Base-by-base conservation (phyloP, 2,329 filamentous ascomycete genomes). In the Pseudogymnoascus verrucosus region DNA sequence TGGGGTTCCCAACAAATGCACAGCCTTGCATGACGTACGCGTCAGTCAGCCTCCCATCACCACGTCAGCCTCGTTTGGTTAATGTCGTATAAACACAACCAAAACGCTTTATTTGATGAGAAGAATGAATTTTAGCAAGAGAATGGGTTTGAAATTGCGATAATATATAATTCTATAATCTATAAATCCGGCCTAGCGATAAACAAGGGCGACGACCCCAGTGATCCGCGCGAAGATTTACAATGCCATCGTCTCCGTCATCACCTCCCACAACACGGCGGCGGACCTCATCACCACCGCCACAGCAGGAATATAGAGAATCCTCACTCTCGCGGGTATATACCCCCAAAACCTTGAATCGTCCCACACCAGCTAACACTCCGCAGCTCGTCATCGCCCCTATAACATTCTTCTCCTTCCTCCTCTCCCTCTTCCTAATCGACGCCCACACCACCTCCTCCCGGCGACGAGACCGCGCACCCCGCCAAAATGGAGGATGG, bases 391-490 rank as follows among this genome's bases (percentile, higher is more conserved):
- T 73, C n/a, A 70, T 74, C 19, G 64, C 72, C 5, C 72, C 72
- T 0, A 60, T 74, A 37, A 69, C 68, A 16, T 74, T 74, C 65
- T 14, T 74, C 59, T 72, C 71, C 42, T 74, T 74, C 66, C 67
- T 74, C 65, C 62, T 74, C 60, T 73, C 72, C 8, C 71, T 74
- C 62, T 69, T 69, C 19, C 66, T 74, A 1, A 67, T 74, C 65
- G 69, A 72, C 59, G 72, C 71, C 60, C 59, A 68, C 60, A 64
- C 60, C 7, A 51, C 68, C 8, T 68, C 71, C 36, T 65, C 63
- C 1, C 51, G 39, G 26, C 44, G 23, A 7, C 23, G 44, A 3
- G 44, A 28, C 44, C 42, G 19, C 19, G 31, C 21, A 12, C 5
- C 23, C 6, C 51, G 2, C 51, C 14, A 7, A 8, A 10, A 7